phyloP scores from a whole-genome alignment of 257 asterid species.

The Prunella vulgaris region DNA sequence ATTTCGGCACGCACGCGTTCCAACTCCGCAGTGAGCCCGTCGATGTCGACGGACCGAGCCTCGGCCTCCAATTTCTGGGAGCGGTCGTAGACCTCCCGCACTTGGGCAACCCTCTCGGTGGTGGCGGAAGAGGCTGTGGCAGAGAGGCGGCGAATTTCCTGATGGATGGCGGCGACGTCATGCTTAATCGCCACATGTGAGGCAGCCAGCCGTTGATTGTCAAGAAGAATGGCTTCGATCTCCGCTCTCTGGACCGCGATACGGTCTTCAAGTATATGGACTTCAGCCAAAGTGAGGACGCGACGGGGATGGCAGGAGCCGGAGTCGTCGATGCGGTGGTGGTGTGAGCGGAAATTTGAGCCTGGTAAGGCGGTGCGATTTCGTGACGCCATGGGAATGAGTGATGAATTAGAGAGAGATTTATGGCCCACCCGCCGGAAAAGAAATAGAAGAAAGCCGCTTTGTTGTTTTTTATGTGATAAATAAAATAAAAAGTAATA shows the following conservation, averaged over 20 bases:
- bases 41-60: conserved; percentile 39
- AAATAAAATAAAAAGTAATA: no score
- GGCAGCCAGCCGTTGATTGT: conserved; percentile 78
- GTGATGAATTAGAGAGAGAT: neutral
- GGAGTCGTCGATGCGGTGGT: conserved; percentile 23
- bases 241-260: conserved; percentile 56
- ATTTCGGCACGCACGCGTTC: conserved; percentile 47
- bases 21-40: conserved; percentile 37
- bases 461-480: no score
- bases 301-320: conserved; percentile 15
- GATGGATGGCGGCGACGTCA: conserved; percentile 47
- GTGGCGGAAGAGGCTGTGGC: conserved; percentile 50
- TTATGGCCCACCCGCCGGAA: no score
- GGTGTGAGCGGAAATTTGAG: conserved; percentile 15
- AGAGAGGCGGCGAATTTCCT: conserved; percentile 64
- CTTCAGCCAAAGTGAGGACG: conserved; percentile 22
- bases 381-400: conserved; percentile 32
- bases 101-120: conserved; percentile 68
- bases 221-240: conserved; percentile 56
- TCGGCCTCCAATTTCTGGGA: conserved; percentile 55
- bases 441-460: no score
- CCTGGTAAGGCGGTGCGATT: conserved; percentile 13
- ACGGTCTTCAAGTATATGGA: conserved; percentile 40
- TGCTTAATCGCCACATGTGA: conserved; percentile 62
- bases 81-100: conserved; percentile 61